Conservation (phyloP, 768 basidiomycete species). For the Calocera viscosa region DNA sequence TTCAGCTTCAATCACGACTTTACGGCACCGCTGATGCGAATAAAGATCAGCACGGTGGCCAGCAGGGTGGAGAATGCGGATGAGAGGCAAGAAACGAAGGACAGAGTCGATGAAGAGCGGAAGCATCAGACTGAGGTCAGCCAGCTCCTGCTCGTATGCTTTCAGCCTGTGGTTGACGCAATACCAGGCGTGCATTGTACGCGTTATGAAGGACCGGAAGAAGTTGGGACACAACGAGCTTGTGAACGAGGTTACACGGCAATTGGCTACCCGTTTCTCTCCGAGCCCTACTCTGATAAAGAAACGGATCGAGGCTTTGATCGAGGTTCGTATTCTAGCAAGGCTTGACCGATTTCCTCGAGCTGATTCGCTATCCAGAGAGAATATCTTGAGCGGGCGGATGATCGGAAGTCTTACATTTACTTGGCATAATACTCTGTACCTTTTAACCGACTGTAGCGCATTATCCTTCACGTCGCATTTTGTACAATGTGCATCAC, state of each 20-base stretch:
- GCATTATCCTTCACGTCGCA: not conserved
- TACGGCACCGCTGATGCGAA: slow-evolving; percentile 65
- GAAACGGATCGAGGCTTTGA: slow-evolving; percentile 81
- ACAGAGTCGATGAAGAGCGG: slow-evolving; percentile 83
- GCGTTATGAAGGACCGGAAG: slow-evolving; percentile 95
- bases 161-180: not conserved
- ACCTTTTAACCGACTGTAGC: not conserved
- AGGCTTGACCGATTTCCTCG: not conserved
- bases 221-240: slow-evolving; percentile 78
- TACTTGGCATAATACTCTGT: slow-evolving; percentile 38
- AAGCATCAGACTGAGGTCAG: slow-evolving; percentile 78
- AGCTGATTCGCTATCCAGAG: slow-evolving; percentile 38
- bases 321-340: slow-evolving; percentile 53
- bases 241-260: slow-evolving; percentile 79
- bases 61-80: slow-evolving; percentile 75
- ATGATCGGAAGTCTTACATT: slow-evolving; percentile 78
- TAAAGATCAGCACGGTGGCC: slow-evolving; percentile 86
- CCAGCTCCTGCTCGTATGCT: slow-evolving; percentile 2
- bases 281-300: slow-evolving; percentile 83
- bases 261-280: slow-evolving; percentile 70
- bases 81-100: slow-evolving; percentile 81
- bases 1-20: slow-evolving; percentile 87
- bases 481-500: not conserved
- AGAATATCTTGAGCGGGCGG: slow-evolving; percentile 86
- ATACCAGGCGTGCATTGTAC: slow-evolving; percentile 82